Evolutionary conservation across 192 early-diverging fungal species (phyloP).

Genomic region (Lobosporangium transversale): DNA sequence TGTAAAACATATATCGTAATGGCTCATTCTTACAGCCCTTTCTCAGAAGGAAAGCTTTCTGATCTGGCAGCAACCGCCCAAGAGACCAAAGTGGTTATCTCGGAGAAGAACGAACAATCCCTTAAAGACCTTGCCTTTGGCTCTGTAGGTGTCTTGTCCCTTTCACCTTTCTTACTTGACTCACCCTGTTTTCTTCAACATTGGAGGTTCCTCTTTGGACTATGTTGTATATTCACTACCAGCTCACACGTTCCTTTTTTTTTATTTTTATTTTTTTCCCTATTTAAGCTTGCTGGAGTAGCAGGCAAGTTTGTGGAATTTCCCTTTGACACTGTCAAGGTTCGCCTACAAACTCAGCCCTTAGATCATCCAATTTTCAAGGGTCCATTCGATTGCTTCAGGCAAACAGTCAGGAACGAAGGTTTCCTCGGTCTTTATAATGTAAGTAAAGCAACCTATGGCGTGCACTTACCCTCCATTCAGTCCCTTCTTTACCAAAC

Average conservation of each 20-base stretch:
- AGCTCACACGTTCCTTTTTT: neutral
- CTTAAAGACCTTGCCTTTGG: slow-evolving; percentile 52
- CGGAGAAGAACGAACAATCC: slow-evolving; percentile 50
- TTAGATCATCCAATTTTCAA: slow-evolving; percentile 69
- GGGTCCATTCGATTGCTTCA: slow-evolving; percentile 86
- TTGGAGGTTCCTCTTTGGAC: neutral
- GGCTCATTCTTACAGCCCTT: slow-evolving; percentile 49
- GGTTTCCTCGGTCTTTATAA: slow-evolving; percentile 90
- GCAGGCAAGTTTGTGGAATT: slow-evolving; percentile 95
- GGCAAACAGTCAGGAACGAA: slow-evolving; percentile 77
- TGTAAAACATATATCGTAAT: no score
- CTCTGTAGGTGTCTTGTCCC: slow-evolving; percentile 34
- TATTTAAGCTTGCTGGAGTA: slow-evolving; percentile 81
- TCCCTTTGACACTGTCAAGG: slow-evolving; percentile 96
- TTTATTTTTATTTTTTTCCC: neutral
- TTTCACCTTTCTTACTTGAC: no score
- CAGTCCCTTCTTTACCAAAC: no score
- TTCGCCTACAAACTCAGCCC: slow-evolving; percentile 90
- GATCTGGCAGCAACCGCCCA: slow-evolving; percentile 38
- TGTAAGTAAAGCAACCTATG: slow-evolving; percentile 55
- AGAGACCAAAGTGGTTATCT: slow-evolving; percentile 43
- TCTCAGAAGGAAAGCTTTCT: slow-evolving; percentile 39
- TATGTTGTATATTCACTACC: neutral
- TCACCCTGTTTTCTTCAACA: no score
- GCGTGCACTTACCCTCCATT: neutral